Percentiles rank a stretch among this genome's conserved stretches.
Conservation (phyloP, 1,284 basidiomycete genomes). For the Tetrapyrgos nigripes region DNA sequence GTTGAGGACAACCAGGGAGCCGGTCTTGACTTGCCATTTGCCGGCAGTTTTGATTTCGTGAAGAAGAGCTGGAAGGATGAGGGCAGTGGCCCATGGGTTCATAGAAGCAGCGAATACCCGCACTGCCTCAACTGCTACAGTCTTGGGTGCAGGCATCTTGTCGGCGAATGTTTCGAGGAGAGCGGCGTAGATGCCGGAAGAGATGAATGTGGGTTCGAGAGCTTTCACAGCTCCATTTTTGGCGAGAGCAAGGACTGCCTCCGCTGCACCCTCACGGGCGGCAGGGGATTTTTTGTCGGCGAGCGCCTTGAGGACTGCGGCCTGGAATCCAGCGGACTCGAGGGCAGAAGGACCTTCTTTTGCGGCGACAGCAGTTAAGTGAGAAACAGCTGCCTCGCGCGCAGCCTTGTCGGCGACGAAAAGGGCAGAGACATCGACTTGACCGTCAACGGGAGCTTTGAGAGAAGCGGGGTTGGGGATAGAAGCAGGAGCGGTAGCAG, state of each 20-base stretch:
- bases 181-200: slow-evolving; percentile 83
- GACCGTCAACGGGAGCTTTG: slow-evolving; percentile 67
- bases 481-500: slow-evolving; percentile 54
- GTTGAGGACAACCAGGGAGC: slow-evolving; percentile 86
- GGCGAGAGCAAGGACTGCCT: slow-evolving; percentile 75
- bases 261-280: slow-evolving; percentile 85
- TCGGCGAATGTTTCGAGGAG: slow-evolving; percentile 94
- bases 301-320: slow-evolving; percentile 86
- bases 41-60: slow-evolving; percentile 95
- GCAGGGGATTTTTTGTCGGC: slow-evolving; percentile 91
- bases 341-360: slow-evolving; percentile 89
- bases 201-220: slow-evolving; percentile 90
- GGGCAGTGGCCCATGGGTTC: slow-evolving; percentile 90
- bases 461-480: slow-evolving; percentile 65
- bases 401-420: slow-evolving; percentile 78
- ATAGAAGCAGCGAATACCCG: slow-evolving; percentile 81
- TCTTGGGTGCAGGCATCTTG: slow-evolving; percentile 88
- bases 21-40: slow-evolving; percentile 99
- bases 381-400: slow-evolving; percentile 72
- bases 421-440: slow-evolving; percentile 70
- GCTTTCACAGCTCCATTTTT: slow-evolving; percentile 83
- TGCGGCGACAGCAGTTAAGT: slow-evolving; percentile 78
- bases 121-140: slow-evolving; percentile 87
- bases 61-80: slow-evolving; percentile 91
- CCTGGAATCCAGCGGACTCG: slow-evolving; percentile 77